Conservation (phyloP, 768 basidiomycete species). For the Clitopilus passeckerianus region DNA sequence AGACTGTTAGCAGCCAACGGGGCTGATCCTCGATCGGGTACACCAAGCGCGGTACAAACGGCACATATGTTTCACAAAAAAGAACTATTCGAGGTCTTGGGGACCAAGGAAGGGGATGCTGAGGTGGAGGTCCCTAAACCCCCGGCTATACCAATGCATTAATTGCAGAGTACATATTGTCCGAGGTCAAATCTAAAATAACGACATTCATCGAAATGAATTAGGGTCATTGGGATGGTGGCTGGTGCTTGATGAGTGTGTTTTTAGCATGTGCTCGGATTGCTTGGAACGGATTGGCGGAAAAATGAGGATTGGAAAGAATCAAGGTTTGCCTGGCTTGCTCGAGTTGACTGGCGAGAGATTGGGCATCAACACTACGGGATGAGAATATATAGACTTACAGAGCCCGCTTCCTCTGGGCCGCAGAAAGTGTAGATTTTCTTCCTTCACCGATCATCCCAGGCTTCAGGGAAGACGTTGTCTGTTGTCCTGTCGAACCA, state of each 20-base stretch:
- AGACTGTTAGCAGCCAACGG: constrained; percentile 45
- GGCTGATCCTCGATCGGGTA: constrained; percentile 63
- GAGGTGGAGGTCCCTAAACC: constrained; percentile 31
- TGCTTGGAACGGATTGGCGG: constrained; percentile 68
- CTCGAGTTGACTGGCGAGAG: constrained; percentile 51
- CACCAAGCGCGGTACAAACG: constrained; percentile 63
- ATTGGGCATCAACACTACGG: background rate
- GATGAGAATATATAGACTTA: constrained; percentile 31
- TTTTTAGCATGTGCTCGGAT: constrained; percentile 79
- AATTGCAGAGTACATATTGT: background rate
- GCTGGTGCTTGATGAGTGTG: constrained; percentile 56
- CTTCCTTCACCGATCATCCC: constrained; percentile 70
- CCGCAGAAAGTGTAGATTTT: constrained; percentile 47
- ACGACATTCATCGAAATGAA: background rate
- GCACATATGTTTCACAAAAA: constrained; percentile 64
- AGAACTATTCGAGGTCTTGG: constrained; percentile 51
- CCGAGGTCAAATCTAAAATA: too few species aligned
- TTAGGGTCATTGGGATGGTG: constrained; percentile 6
- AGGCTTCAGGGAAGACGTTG: constrained; percentile 22
- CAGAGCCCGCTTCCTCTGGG: constrained; percentile 67
- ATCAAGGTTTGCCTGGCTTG: constrained; percentile 67
- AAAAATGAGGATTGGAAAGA: constrained; percentile 58
- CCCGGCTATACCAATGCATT: constrained; percentile 8
- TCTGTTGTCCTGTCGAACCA: constrained; percentile 11
- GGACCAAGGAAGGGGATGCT: constrained; percentile 54